A percentile compares a stretch with the other conserved stretches of the same genome.
Evolutionary conservation across 208 protist species (phyloP).

Genomic region (Angomonas ambiguus): DNA sequence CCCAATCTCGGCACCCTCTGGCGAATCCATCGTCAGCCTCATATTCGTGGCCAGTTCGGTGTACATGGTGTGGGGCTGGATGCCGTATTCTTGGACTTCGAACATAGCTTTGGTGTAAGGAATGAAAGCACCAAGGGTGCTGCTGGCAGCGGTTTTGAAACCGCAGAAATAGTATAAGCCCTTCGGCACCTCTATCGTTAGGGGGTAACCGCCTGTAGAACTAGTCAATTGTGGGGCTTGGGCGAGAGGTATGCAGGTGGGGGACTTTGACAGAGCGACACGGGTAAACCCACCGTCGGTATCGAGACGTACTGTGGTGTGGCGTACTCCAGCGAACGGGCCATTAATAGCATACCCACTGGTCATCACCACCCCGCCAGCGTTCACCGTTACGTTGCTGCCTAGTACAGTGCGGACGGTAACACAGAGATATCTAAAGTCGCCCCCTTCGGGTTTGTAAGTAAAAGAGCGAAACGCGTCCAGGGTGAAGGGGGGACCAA

Average conservation of each 20-base stretch:
- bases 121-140: conserved; percentile 30
- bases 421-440: too few species aligned
- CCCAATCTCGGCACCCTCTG: conserved; percentile 19
- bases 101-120: conserved; percentile 36
- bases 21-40: conserved; percentile 34
- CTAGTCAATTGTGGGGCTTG: conserved; percentile 21
- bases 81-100: conserved; percentile 43
- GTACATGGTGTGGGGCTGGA: conserved; percentile 65
- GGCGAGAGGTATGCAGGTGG: conserved; percentile 31
- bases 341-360: too few species aligned
- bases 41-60: conserved; percentile 29
- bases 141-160: conserved; percentile 14
- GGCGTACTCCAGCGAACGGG: conserved; percentile 29
- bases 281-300: conserved; percentile 19
- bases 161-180: conserved; percentile 63
- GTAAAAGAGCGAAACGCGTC: too few species aligned
- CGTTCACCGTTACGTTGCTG: too few species aligned
- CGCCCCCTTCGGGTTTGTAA: too few species aligned
- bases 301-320: conserved; percentile 24
- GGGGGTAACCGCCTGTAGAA: too few species aligned
- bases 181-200: conserved; percentile 34
- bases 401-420: conserved; percentile 17
- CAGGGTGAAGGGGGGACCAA: too few species aligned
- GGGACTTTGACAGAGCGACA: conserved; percentile 35
- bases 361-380: too few species aligned